A percentile compares a stretch with the other conserved stretches of the same genome.
phyloP scores from a whole-genome alignment of 306 rosid genomes.

The Sphenostylis stenocarpa region DNA sequence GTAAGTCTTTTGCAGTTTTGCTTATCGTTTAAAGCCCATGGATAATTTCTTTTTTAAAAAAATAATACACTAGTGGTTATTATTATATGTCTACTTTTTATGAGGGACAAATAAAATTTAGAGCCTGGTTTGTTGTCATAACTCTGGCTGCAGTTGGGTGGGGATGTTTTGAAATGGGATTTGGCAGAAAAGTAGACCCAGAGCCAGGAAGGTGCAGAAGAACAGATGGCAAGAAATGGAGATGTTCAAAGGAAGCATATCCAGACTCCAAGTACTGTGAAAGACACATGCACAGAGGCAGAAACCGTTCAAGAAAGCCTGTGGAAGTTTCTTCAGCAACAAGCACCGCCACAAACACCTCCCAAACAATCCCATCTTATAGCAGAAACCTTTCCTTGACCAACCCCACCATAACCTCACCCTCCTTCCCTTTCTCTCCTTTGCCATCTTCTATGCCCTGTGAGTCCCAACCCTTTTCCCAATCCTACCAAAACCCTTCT shows the following conservation, averaged over 20 bases:
- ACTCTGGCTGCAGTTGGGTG: conserved; percentile 73
- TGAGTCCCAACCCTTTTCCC: conserved; percentile 44
- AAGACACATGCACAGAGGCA: conserved; percentile 98
- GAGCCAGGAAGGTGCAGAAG: conserved; percentile 99
- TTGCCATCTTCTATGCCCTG: conserved; percentile 42
- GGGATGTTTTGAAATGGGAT: conserved; percentile 96
- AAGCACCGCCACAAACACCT: conserved; percentile 35
- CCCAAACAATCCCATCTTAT: conserved; percentile 43
- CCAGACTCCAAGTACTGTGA: conserved; percentile 99
- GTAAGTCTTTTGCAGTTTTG: conserved; percentile 40
- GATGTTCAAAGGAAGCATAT: conserved; percentile 98
- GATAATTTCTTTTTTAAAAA: not conserved
- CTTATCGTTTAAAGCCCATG: not conserved
- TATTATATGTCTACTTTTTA: conserved; percentile 8
- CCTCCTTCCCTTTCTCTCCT: conserved; percentile 55
- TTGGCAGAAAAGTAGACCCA: conserved; percentile 93
- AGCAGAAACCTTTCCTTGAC: conserved; percentile 46
- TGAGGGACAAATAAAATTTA: conserved; percentile 30
- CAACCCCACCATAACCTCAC: conserved; percentile 40
- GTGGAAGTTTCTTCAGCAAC: conserved; percentile 77
- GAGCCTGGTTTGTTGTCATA: conserved; percentile 30
- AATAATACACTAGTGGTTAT: not conserved
- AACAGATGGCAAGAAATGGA: conserved; percentile 99
- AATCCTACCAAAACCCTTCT: conserved; percentile 51
- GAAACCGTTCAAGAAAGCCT: conserved; percentile 99